Evolutionary conservation across 176 grass and related monocot species (phyloP), one percentile per base, ranked within the genome.

Genomic region (Cymbopogon citratus): DNA sequence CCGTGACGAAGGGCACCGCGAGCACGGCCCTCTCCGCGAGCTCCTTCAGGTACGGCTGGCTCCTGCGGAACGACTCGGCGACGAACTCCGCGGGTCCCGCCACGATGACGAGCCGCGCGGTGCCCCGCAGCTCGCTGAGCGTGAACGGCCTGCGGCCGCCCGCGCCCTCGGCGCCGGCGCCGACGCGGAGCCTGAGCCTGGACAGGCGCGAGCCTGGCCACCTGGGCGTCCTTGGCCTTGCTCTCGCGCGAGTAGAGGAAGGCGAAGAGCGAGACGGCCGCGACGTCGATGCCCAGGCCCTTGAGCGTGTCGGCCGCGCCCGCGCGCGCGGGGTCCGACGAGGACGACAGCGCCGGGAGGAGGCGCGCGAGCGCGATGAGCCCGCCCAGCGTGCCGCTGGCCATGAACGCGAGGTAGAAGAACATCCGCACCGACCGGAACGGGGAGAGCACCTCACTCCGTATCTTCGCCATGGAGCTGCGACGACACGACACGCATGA

Each of bases 371-470:
- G 77, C 49, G 95, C 79, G 77, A 98, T 98, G 77, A 98, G 73
- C 18, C 78, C 89, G 12, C 95, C 92, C 6, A 94, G 84, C 46
- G 78, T 46, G 35, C 34, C 92, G 75, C 90, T 98, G 14, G 92
- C 95, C 64, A 91, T 93, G 84, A 98, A 98, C 52, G 92, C 92
- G 1, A 98, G 84, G 83, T 98, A 98, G 87, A 98, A 98, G 87
- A 98, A 98, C 95, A 98, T 98, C 62, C 95, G 90, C 74, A 98
- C 82, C 12, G 90, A 79, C 6, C 95, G 92, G 79, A 80, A 94
- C 1, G 95, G 95, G 43, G 95, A 91, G 44, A 98, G 84, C 2
- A 98, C 95, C 84, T 98, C 95, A 73, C 90, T 98, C 90, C 92
- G 81, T 61, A 98, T 92, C 85, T 84, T 98, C 15, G 92, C 88